A percentile compares a stretch with the other conserved stretches of the same genome.
Evolutionary conservation across 1,139 yeast genomes (phyloP).

Genomic region (Geotrichum phurueaensis): DNA sequence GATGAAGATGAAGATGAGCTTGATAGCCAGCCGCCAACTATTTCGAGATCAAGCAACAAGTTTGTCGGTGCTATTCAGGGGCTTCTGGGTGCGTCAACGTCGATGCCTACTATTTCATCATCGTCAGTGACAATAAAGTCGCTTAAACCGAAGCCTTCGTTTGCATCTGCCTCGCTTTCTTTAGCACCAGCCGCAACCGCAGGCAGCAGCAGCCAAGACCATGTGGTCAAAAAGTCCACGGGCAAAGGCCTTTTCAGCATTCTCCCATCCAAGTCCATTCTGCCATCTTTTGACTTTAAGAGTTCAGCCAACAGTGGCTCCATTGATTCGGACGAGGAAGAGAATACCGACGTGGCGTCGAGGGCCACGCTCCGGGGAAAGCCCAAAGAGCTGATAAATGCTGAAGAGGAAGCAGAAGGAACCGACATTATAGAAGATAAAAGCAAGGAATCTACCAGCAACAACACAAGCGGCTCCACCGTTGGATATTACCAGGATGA

Average conservation of each 20-base stretch:
- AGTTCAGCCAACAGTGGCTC: not conserved
- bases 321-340: conserved; percentile 5
- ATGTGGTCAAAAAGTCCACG: not conserved
- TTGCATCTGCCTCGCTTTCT: not conserved
- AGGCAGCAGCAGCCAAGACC: not conserved
- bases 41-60: conserved; percentile 3
- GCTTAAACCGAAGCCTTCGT: not conserved
- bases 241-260: conserved; percentile 13
- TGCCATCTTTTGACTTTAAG: conserved; percentile 4
- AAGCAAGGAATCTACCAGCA: not conserved
- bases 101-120: not conserved
- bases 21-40: not conserved
- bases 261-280: conserved; percentile 11
- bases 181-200: not conserved
- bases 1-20: conserved; percentile 23
- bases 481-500: not conserved
- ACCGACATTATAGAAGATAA: not conserved
- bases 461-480: not conserved
- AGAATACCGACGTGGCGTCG: not conserved
- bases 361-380: not conserved
- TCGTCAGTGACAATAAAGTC: not conserved
- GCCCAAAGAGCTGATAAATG: not conserved
- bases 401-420: not conserved
- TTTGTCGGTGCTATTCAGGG: conserved; percentile 9
- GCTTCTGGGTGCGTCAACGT: conserved; percentile 2